phyloP scores from a whole-genome alignment of 768 basidiomycete genomes.

The Favolaschia claudopus region DNA sequence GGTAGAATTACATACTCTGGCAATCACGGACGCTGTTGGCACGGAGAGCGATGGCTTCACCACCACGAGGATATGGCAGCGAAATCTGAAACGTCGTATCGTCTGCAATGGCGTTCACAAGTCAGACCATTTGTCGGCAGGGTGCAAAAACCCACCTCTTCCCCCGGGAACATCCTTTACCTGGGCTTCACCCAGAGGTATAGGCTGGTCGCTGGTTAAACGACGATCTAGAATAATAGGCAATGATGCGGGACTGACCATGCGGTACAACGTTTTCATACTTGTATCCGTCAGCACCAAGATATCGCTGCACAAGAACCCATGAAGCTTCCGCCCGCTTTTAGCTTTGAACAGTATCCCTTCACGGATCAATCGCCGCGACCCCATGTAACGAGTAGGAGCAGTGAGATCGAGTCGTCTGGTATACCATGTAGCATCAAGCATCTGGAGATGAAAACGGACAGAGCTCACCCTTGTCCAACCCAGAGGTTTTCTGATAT shows the following conservation, averaged over 20 bases:
- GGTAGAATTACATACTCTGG: conserved; percentile 42
- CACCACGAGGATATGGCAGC: conserved; percentile 76
- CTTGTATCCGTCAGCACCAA: conserved; percentile 82
- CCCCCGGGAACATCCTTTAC: conserved; percentile 59
- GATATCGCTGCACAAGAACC: conserved; percentile 89
- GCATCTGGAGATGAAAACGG: not conserved
- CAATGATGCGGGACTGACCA: conserved; percentile 58
- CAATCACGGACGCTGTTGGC: conserved; percentile 67
- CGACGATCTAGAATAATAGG: not conserved
- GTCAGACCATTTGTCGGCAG: not conserved
- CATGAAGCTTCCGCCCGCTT: conserved; percentile 79
- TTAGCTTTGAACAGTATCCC: conserved; percentile 82
- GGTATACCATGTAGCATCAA: not conserved
- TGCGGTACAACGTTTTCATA: conserved; percentile 77
- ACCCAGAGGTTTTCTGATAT: conserved; percentile 89
- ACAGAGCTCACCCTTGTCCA: conserved; percentile 72
- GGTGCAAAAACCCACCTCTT: conserved; percentile 49
- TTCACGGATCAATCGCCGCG: conserved; percentile 81
- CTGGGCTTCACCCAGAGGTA: conserved; percentile 71
- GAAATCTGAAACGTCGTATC: conserved; percentile 72
- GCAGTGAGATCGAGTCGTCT: conserved; percentile 90
- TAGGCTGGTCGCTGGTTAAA: conserved; percentile 59
- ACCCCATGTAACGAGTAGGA: conserved; percentile 85
- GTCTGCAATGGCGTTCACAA: conserved; percentile 53
- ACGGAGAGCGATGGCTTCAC: conserved; percentile 69